These are phyloP conservation scores for Aegilops longissima DNA, from an alignment of 176 grass and related monocot species.

Conservation along the genomic window DNA sequence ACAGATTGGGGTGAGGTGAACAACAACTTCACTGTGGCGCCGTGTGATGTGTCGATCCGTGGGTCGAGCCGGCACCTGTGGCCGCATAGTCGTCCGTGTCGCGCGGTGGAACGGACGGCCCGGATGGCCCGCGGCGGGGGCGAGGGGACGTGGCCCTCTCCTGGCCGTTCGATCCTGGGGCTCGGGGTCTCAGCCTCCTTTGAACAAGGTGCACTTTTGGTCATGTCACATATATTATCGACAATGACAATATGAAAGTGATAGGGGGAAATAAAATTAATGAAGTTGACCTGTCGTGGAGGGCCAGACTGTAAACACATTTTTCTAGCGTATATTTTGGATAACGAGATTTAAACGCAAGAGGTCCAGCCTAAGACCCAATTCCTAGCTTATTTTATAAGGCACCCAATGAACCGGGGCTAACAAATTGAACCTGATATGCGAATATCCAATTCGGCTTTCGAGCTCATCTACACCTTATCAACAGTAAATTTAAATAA, in stretches of 20 bases:
- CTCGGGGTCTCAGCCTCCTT: neutral
- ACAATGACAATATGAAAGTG: neutral
- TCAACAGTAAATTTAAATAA: too few relatives aligned
- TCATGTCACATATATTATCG: neutral
- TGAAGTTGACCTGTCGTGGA: neutral
- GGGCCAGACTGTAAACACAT: neutral
- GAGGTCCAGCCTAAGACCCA: too few relatives aligned
- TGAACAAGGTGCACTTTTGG: neutral
- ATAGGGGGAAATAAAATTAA: neutral
- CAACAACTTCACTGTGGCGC: slow-evolving; percentile 17
- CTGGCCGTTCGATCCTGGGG: neutral
- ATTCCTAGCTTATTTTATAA: too few relatives aligned
- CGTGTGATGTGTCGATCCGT: slow-evolving; percentile 21
- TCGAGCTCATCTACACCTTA: too few relatives aligned
- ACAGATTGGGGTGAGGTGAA: slow-evolving; percentile 29
- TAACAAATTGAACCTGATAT: too few relatives aligned
- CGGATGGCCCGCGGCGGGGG: neutral
- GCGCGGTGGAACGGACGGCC: neutral
- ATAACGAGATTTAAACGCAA: neutral
- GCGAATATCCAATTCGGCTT: too few relatives aligned
- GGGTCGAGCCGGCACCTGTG: slow-evolving; percentile 13
- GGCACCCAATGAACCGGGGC: too few relatives aligned
- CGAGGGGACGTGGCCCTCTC: slow-evolving; percentile 1
- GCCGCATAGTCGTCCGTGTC: slow-evolving; percentile 31
- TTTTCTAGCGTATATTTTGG: neutral